Percentiles rank a stretch among this genome's conserved stretches.
phyloP scores from a whole-genome alignment of 2,329 filamentous ascomycete species.

The Ophiostoma fasciatum region DNA sequence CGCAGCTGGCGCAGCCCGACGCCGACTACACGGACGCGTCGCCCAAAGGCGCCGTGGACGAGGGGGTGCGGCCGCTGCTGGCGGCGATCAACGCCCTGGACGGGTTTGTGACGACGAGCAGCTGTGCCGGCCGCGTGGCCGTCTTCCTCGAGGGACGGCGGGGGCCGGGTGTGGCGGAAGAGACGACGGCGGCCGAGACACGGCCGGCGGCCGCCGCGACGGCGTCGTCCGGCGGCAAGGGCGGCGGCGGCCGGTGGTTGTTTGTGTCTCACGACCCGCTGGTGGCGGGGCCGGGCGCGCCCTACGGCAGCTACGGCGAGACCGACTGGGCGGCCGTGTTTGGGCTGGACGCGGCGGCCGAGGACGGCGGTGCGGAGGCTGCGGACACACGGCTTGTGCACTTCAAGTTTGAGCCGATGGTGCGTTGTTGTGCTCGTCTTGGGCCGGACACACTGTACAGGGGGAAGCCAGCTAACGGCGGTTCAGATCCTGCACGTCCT shows the following conservation, averaged over 20 bases:
- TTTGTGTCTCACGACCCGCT: conserved; percentile 76
- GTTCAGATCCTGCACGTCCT: conserved; percentile 87
- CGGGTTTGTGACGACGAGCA: conserved; percentile 81
- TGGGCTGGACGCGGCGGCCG: conserved; percentile 22
- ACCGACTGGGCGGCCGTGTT: conserved; percentile 20
- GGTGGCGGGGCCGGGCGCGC: conserved; percentile 10
- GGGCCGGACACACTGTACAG: neutral
- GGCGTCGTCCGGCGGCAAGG: conserved; percentile 67
- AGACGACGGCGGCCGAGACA: conserved; percentile 16
- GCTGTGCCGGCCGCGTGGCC: conserved; percentile 75
- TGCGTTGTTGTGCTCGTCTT: conserved; percentile 27
- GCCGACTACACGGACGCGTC: conserved; percentile 67
- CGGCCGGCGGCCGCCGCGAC: conserved; percentile 14
- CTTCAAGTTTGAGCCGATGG: conserved; percentile 93
- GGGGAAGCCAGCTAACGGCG: no score
- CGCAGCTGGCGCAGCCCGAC: conserved; percentile 51
- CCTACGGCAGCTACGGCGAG: conserved; percentile 2
- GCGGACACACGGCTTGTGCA: conserved; percentile 38
- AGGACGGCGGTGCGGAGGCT: conserved; percentile 8
- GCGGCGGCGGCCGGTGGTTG: conserved; percentile 69
- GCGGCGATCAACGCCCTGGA: conserved; percentile 58
- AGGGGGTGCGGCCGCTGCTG: conserved; percentile 62
- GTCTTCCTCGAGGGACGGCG: conserved; percentile 74
- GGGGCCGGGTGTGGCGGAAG: conserved; percentile 3
- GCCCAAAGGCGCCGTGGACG: conserved; percentile 78